Evolutionary conservation across 2,329 filamentous ascomycete species (phyloP).

Genomic region (Onygenales sp.): DNA sequence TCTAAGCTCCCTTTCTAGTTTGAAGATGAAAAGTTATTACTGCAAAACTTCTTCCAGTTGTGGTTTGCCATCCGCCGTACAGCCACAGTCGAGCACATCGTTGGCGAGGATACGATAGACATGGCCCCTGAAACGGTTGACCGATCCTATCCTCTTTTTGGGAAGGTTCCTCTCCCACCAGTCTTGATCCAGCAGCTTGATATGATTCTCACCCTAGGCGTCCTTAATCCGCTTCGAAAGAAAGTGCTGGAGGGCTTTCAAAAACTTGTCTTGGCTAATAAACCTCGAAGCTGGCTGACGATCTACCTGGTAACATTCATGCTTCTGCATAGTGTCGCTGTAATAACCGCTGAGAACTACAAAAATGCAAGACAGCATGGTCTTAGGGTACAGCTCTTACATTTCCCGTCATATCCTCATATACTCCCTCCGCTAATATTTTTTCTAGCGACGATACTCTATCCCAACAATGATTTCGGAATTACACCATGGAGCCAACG

Average conservation of each 20-base stretch:
- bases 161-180: not conserved
- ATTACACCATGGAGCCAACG: not conserved
- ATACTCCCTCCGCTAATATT: not conserved
- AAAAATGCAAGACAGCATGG: not conserved
- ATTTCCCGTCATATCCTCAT: no score
- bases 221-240: not conserved
- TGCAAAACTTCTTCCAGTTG: not conserved
- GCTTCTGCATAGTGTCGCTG: not conserved
- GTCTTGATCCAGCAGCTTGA: not conserved
- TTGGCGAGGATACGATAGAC: not conserved
- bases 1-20: not conserved
- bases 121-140: not conserved
- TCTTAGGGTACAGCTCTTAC: not conserved
- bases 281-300: not conserved
- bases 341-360: not conserved
- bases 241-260: not conserved
- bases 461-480: not conserved
- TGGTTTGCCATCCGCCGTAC: not conserved
- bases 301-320: not conserved
- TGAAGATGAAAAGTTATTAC: not conserved
- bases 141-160: not conserved
- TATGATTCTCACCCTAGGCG: not conserved
- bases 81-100: not conserved
- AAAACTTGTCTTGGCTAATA: not conserved
- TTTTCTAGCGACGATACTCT: not conserved